These are phyloP conservation scores for Cephaloascus albidus DNA, from an alignment of 805 yeast genomes.

Conservation along the genomic window DNA sequence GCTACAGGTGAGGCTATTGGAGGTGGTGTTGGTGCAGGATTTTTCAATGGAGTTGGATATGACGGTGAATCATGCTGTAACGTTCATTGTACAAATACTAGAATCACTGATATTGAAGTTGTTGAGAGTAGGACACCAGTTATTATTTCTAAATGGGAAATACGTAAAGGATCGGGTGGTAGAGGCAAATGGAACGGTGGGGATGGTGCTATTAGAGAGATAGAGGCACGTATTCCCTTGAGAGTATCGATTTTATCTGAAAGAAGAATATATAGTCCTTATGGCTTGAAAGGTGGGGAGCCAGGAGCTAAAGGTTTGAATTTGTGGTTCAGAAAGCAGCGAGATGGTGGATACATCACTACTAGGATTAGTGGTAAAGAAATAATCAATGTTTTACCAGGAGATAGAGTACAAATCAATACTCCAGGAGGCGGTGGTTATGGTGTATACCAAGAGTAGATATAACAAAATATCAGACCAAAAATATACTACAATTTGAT, in stretches of 20 bases:
- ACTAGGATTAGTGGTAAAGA: conserved; percentile 1
- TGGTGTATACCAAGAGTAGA: too few species aligned
- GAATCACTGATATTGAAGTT: conserved; percentile 14
- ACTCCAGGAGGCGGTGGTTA: conserved; percentile 2
- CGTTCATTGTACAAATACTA: conserved; percentile 9
- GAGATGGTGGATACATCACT: conserved; percentile 4
- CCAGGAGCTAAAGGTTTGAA: conserved; percentile 12
- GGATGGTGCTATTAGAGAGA: conserved; percentile 11
- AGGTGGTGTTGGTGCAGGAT: conserved; percentile 6
- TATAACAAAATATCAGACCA: too few species aligned
- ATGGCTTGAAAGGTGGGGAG: conserved; percentile 13
- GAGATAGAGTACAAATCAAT: conserved; percentile 1
- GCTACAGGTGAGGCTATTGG: conserved; percentile 6
- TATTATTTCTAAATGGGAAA: conserved; percentile 7
- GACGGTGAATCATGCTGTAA: conserved; percentile 1
- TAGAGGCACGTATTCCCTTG: conserved; percentile 9
- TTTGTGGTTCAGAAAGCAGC: conserved; percentile 9
- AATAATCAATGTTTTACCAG: neutral
- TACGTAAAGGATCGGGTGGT: conserved; percentile 11
- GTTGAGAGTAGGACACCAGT: conserved; percentile 13
- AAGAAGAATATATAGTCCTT: conserved; percentile 12
- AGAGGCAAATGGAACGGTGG: conserved; percentile 14
- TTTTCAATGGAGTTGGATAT: conserved; percentile 3
- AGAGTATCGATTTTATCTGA: conserved; percentile 13
- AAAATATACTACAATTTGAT: too few species aligned